Evolutionary conservation across 169 alveolate species (phyloP), one percentile per base, ranked within the genome.

Genomic region (Cryptosporidium parvum): DNA sequence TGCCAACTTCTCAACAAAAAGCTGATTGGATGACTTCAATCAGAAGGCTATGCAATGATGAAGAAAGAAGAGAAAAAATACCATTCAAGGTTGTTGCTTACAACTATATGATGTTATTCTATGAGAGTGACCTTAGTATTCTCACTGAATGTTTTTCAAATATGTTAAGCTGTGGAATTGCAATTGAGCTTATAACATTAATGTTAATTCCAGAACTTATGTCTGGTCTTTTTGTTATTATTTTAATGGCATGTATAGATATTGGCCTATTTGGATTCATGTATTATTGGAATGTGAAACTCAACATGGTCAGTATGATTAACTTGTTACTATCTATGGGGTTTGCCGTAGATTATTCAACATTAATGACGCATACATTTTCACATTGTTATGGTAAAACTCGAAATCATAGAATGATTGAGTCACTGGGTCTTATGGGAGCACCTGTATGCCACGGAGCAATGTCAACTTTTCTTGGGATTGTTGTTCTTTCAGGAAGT

Each of bases 361-460:
- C 96, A n/a, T 92, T 92, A 75, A 92, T 93, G 85, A 92, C 95
- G 37, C 95, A 93, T 62, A 86, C 95, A 53, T 93, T 93, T 75
- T 87, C 95, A 31, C 93, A 91, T 69, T 87, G 93, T 48, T 62
- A 62, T 33, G 95, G 95, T 7, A 48, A 48, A 67, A 87, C 92
- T 12, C 75, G 93, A 70, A 84, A 91, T 37, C 92, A 87, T 14
- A 75, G 95, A 85, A 93, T 91, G 80, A 85, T 89, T 45, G 96
- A 92, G 70, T 85, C 91, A 7, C 69, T 93, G 23, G 94, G 92
- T 35, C 85, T 86, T 18, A 93, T 93, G 96, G 96, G 96, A 45
- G 92, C 92, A 23, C 94, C 95, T 8, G 93, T 93, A 29, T 91
- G 93, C 84, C 95, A 93, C 44, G 96, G 96, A 18, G 96, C 96